Conservation (phyloP, 2,329 filamentous ascomycete genomes). For the Cryphonectria naterciae region DNA sequence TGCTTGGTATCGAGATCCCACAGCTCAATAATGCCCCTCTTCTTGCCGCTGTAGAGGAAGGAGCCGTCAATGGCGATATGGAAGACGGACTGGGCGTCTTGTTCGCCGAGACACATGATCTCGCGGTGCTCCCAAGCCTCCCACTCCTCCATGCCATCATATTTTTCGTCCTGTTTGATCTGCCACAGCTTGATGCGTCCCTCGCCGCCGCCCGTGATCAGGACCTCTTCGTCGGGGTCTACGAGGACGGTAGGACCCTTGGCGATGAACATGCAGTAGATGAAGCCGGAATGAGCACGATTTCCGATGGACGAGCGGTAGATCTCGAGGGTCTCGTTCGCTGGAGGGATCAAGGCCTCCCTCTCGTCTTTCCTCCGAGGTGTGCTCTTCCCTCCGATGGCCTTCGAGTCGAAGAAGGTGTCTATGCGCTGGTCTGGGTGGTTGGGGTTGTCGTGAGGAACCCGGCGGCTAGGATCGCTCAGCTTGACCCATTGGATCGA, state of each 20-base stretch:
- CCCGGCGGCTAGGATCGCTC: conserved; percentile 63
- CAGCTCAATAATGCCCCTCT: conserved; percentile 86
- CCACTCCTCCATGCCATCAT: conserved; percentile 65
- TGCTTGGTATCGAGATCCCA: conserved; percentile 97
- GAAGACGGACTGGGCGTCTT: conserved; percentile 66
- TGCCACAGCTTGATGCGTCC: conserved; percentile 95
- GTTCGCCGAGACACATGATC: conserved; percentile 66
- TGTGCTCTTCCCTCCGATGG: conserved; percentile 79
- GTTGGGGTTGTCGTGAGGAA: conserved; percentile 63
- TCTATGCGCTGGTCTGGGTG: conserved; percentile 80
- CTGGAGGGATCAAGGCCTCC: conserved; percentile 57
- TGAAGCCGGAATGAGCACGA: conserved; percentile 93
- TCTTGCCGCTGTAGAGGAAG: conserved; percentile 88
- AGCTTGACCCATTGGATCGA: conserved; percentile 92
- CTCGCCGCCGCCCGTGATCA: conserved; percentile 91
- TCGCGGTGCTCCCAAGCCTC: conserved; percentile 29
- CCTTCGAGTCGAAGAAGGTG: conserved; percentile 89
- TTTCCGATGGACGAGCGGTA: conserved; percentile 78
- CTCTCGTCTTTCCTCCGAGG: conserved; percentile 69
- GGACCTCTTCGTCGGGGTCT: conserved; percentile 74
- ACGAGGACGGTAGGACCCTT: conserved; percentile 69
- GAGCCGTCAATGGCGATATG: conserved; percentile 87
- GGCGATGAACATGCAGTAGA: conserved; percentile 93
- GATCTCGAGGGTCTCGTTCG: conserved; percentile 72
- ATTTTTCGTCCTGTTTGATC: conserved; percentile 55